phyloP scores from a whole-genome alignment of 2,329 filamentous ascomycete genomes.

The Phyllosticta capitalensis region DNA sequence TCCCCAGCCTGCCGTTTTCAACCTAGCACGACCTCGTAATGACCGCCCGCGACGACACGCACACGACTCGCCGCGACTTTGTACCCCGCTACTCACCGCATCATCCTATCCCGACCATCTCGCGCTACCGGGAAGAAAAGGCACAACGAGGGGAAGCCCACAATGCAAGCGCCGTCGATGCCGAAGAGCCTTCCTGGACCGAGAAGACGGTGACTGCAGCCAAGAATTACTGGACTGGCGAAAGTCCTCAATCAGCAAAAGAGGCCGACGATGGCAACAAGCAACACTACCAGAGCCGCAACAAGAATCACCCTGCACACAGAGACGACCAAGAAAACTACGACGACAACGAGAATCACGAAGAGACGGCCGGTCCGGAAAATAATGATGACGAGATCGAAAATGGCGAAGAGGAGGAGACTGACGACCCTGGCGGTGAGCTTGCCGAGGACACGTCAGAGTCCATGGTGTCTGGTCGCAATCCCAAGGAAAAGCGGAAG shows the following conservation, averaged over 20 bases:
- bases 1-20: neutral
- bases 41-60: constrained; percentile 36
- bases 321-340: constrained; percentile 6
- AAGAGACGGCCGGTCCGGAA: constrained; percentile 17
- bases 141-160: constrained; percentile 30
- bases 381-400: constrained; percentile 13
- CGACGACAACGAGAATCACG: constrained; percentile 19
- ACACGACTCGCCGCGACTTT: constrained; percentile 27
- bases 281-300: constrained; percentile 25
- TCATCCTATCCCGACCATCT: constrained; percentile 38
- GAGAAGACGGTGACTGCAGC: constrained; percentile 29
- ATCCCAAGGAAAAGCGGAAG: constrained; percentile 41
- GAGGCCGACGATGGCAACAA: constrained; percentile 18
- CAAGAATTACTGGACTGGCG: constrained; percentile 24
- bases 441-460: constrained; percentile 37
- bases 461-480: constrained; percentile 22
- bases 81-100: constrained; percentile 34
- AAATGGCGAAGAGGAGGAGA: constrained; percentile 13
- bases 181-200: constrained; percentile 23
- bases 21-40: constrained; percentile 16
- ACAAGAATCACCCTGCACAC: constrained; percentile 27
- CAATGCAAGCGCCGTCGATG: constrained; percentile 15
- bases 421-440: constrained; percentile 11
- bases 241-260: constrained; percentile 10
- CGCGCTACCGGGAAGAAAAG: constrained; percentile 39